Evolutionary conservation across 2,329 filamentous ascomycete genomes (phyloP), one percentile per base, ranked within the genome.

Genomic region (Fusarium floridanum): DNA sequence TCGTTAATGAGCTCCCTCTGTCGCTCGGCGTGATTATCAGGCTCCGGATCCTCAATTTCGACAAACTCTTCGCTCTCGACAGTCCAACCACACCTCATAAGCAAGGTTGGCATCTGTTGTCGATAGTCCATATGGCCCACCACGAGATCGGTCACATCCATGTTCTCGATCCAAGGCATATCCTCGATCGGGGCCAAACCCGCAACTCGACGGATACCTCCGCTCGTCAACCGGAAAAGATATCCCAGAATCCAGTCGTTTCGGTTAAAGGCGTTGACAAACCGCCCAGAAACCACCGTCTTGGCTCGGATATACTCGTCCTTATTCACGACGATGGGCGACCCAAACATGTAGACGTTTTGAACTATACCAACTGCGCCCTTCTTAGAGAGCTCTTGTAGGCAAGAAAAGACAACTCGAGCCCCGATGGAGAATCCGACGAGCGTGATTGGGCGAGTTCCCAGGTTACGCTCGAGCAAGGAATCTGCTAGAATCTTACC

Each of bases 231-330:
- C 16, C 97, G 94, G 88, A 99, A 99, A 2, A 99, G 90, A 81
- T 99, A 99, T 70, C 93, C 95, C 60, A 99, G 84, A 79, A 99
- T 98, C 97, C 97, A 99, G 84, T 99, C 97, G 81, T 97, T 98
- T 57, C 90, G 93, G 76, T 97, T 94, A 84, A 95, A 99, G 17
- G 94, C 97, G 80, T 98, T 99, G 74, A 99, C 91, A 76, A 98
- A 98, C 48, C 95, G 91, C n/a, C 97, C 97, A 9, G 94, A 89
- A 5, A 98, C 94, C 4, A 98, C 92, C n/a, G 92, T 92, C 65
- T 93, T 91, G 11, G 93, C 94, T 77, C 90, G 92, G 27, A 95
- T 83, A 77, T 94, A 98, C 73, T 99, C 97, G 66, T 98, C 96
- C 79, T 91, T 93, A 82, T 96, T 98, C 59, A 94, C 94, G 11